Conservation (phyloP, 352 stramenopile genomes). For the Phytophthora cryptogea region DNA sequence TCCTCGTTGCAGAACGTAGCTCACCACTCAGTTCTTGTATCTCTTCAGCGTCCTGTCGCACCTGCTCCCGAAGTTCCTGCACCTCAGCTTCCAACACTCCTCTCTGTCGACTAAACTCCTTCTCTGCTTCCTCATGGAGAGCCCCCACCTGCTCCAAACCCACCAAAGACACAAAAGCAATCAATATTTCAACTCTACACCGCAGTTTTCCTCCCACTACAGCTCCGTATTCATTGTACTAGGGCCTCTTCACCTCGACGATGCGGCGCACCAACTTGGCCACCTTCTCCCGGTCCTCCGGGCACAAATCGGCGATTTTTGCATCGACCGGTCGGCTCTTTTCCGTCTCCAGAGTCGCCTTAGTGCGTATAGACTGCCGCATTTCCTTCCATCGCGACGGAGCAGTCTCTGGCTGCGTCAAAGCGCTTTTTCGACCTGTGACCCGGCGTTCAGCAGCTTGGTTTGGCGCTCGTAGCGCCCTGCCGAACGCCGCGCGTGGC, state of each 20-base stretch:
- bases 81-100: slow-evolving; percentile 52
- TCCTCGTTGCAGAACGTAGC: slow-evolving; percentile 43
- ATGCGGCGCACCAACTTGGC: slow-evolving; percentile 75
- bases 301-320: slow-evolving; percentile 71
- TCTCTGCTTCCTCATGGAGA: slow-evolving; percentile 62
- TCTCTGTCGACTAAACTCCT: slow-evolving; percentile 49
- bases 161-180: not conserved
- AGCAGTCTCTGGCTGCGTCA: slow-evolving; percentile 3
- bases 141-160: slow-evolving; percentile 38
- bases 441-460: slow-evolving; percentile 13
- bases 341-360: slow-evolving; percentile 50
- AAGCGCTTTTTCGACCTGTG: slow-evolving; percentile 9
- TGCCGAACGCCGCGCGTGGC: not conserved
- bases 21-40: slow-evolving; percentile 59
- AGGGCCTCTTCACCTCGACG: slow-evolving; percentile 51
- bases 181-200: slow-evolving; percentile 7
- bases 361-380: slow-evolving; percentile 62
- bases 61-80: slow-evolving; percentile 48
- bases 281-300: slow-evolving; percentile 81
- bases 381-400: slow-evolving; percentile 73
- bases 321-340: slow-evolving; percentile 28
- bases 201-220: not conserved
- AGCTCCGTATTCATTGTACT: not conserved
- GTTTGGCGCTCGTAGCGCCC: slow-evolving; percentile 15
- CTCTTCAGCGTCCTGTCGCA: slow-evolving; percentile 47